Base-by-base conservation (phyloP, 768 basidiomycete species). In the Trichaptum fuscoviolaceum region DNA sequence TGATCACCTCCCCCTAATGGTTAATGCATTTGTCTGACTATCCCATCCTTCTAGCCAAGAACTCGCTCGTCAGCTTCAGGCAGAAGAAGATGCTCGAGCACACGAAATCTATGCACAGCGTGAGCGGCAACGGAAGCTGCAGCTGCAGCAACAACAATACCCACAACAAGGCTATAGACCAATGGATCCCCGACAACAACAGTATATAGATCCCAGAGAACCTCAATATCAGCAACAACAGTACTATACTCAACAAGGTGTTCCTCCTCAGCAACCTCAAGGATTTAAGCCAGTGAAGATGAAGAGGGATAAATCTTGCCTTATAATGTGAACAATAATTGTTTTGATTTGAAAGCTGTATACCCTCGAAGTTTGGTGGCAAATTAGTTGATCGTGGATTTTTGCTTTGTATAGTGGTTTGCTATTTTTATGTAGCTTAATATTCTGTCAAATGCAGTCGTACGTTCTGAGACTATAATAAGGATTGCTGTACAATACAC, bases 51-150 rank as follows among this genome's bases (percentile, higher is more conserved):
- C 20, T 71, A 93, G 90, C 71, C 82, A 80, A 35, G 86, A 83
- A 7, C 81, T 96, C 0, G 95, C 95, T 3, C 81, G 80, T 61
- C 89, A 89, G 68, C 77, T 97, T 1, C 95, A 96, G 73, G 85
- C 84, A 0, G 91, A 94, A 69, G 95, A 96, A 75, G 88, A 96
- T 58, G 81, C 81, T 2, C 76, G 65, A 10, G 76, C 76, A 12
- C 75, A 73, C 9, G 72, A 73, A 7, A 64, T 68, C 10, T 69
- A 78, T 7, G 84, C 83, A 0, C 78, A 78, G 3, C 64, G 75
- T 30, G 67, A 73, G 52, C 73, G 77, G 35, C 75, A 80, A 62
- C 76, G 80, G 15, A 77, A 59, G 30, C 61, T 63, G 27, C 77
- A 59, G 30, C 61, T 63, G 27, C 67, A 69, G 9, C 59, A 20